phyloP scores from a whole-genome alignment of 257 asterid species.

The Vinca minor region DNA sequence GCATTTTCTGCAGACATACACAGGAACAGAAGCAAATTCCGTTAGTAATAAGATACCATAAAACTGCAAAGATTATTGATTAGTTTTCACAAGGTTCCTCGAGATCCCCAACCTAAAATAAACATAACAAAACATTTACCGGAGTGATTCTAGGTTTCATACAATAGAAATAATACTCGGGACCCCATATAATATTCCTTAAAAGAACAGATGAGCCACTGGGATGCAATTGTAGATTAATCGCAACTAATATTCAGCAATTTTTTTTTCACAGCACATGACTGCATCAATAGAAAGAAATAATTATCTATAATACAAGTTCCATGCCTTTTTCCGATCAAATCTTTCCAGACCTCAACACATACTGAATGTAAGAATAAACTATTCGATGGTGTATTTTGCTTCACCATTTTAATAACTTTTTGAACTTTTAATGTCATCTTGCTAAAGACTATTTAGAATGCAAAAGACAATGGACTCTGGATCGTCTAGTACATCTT shows the following conservation, averaged over 20 bases:
- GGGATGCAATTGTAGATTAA: not conserved
- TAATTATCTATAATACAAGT: not conserved
- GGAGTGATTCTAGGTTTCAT: no score
- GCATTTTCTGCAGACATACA: constrained; percentile 68
- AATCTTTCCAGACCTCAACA: not conserved
- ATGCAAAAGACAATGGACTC: not conserved
- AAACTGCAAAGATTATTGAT: not conserved
- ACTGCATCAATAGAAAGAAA: not conserved
- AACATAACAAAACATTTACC: not conserved
- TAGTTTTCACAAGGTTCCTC: not conserved
- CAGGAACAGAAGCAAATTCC: not conserved
- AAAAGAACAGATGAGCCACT: no score
- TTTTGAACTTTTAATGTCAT: not conserved
- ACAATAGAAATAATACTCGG: not conserved
- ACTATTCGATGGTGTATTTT: no score
- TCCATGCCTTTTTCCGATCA: not conserved
- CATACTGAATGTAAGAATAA: not conserved
- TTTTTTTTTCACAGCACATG: not conserved
- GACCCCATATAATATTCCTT: not conserved
- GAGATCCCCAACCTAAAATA: not conserved
- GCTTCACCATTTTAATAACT: not conserved
- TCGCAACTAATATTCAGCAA: not conserved
- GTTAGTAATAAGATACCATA: not conserved
- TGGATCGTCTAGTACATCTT: no score
- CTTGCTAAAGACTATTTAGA: no score